phyloP scores from a whole-genome alignment of 306 rosid species.

The Vigna angularis region DNA sequence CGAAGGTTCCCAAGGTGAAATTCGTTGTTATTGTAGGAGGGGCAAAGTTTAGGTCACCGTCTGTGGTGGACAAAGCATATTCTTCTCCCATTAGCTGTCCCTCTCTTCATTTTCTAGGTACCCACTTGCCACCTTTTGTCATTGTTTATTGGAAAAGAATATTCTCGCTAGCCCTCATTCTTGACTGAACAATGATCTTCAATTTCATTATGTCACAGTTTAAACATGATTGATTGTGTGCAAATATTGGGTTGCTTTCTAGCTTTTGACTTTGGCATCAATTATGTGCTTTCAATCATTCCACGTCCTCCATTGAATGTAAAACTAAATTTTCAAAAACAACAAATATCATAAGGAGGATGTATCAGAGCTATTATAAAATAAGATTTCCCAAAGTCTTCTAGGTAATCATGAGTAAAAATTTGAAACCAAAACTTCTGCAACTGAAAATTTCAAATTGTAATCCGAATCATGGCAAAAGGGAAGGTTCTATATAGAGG shows the following conservation, averaged over 20 bases:
- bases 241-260: too few species aligned
- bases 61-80: constrained; percentile 65
- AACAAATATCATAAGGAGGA: background rate
- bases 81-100: constrained; percentile 59
- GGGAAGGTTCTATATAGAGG: background rate
- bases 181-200: background rate
- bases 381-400: background rate
- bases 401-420: too few species aligned
- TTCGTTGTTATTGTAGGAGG: constrained; percentile 81
- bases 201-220: background rate
- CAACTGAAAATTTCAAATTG: background rate
- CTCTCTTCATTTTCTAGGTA: constrained; percentile 91
- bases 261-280: too few species aligned
- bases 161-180: background rate
- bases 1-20: constrained; percentile 75
- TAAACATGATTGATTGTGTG: background rate
- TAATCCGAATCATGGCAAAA: background rate
- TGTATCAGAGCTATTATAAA: background rate
- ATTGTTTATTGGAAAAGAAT: background rate
- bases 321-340: too few species aligned
- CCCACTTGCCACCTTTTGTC: background rate
- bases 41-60: constrained; percentile 62
- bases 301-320: too few species aligned
- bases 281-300: too few species aligned
- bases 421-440: background rate